These are phyloP conservation scores for Abelmoschus esculentus DNA, from an alignment of 345 rosid species.

Conservation along the genomic window DNA sequence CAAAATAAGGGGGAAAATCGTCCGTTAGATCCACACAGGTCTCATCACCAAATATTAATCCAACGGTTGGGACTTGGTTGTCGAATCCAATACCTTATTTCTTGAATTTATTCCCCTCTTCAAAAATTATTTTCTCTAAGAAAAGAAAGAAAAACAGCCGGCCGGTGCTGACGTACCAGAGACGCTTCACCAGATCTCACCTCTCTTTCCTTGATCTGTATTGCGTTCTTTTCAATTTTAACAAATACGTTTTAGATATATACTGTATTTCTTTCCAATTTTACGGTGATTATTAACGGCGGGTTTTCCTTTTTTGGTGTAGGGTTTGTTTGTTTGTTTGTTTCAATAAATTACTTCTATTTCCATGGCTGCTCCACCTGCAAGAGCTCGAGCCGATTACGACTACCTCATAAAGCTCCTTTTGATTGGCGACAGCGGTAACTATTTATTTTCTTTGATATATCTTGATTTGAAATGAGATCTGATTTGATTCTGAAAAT, in stretches of 20 bases:
- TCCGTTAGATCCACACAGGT: no score
- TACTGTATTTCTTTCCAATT: neutral
- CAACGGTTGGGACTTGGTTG: no score
- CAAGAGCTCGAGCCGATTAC: conserved; percentile 72
- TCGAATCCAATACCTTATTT: no score
- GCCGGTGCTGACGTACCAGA: conserved; percentile 34
- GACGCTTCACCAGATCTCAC: conserved; percentile 30
- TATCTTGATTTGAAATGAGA: conserved; percentile 7
- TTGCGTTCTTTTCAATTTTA: conserved; percentile 4
- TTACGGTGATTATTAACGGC: neutral
- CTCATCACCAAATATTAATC: no score
- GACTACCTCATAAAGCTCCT: conserved; percentile 71
- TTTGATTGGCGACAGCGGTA: conserved; percentile 70
- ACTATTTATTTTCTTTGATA: neutral
- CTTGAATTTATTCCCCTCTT: no score
- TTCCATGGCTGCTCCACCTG: conserved; percentile 67
- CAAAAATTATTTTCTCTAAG: neutral
- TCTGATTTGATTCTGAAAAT: neutral
- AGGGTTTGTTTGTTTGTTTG: conserved; percentile 12
- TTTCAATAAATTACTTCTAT: conserved; percentile 5
- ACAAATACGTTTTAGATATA: neutral
- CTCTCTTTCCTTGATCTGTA: conserved; percentile 27
- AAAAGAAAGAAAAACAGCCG: conserved; percentile 28
- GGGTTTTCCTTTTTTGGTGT: neutral
- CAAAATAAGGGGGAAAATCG: no score